Conservation (phyloP, 2,329 filamentous ascomycete species). For the Xylaria sp. region DNA sequence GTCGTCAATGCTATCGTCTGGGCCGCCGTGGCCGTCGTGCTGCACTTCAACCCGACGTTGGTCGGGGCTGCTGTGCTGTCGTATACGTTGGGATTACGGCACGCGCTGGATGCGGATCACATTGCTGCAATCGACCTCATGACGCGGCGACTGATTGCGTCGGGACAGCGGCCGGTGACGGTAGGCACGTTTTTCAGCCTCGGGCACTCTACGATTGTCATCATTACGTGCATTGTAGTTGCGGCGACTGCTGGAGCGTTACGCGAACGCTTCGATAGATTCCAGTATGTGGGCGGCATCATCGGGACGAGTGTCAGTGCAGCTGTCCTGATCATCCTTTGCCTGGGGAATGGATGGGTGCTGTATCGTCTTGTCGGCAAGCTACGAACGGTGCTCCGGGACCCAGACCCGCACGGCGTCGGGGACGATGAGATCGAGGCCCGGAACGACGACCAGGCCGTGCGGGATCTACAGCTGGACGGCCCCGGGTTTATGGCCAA, state of each 20-base stretch:
- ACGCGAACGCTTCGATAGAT: conserved; percentile 81
- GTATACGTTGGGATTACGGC: conserved; percentile 88
- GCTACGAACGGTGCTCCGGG: conserved; percentile 69
- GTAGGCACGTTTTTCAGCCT: conserved; percentile 96
- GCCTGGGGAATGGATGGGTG: conserved; percentile 87
- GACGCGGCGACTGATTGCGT: conserved; percentile 87
- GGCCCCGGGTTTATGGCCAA: conserved; percentile 80
- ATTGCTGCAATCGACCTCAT: conserved; percentile 89
- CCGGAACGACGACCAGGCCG: conserved; percentile 43
- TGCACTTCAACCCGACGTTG: conserved; percentile 68
- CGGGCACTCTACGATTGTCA: conserved; percentile 92
- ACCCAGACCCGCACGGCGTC: conserved; percentile 50
- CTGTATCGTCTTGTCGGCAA: conserved; percentile 79
- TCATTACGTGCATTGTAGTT: conserved; percentile 90
- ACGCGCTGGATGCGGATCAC: conserved; percentile 98
- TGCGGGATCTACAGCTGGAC: conserved; percentile 73
- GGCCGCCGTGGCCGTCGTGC: conserved; percentile 63
- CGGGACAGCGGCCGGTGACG: conserved; percentile 86
- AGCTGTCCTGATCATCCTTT: conserved; percentile 83
- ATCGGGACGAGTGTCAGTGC: conserved; percentile 90
- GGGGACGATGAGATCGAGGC: conserved; percentile 39
- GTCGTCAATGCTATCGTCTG: conserved; percentile 66
- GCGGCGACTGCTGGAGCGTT: conserved; percentile 90
- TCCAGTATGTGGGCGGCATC: conserved; percentile 84
- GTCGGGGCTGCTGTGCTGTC: conserved; percentile 85